Evolutionary conservation across 2,329 filamentous ascomycete genomes (phyloP).

Genomic region (Sordariomycetes sp.): DNA sequence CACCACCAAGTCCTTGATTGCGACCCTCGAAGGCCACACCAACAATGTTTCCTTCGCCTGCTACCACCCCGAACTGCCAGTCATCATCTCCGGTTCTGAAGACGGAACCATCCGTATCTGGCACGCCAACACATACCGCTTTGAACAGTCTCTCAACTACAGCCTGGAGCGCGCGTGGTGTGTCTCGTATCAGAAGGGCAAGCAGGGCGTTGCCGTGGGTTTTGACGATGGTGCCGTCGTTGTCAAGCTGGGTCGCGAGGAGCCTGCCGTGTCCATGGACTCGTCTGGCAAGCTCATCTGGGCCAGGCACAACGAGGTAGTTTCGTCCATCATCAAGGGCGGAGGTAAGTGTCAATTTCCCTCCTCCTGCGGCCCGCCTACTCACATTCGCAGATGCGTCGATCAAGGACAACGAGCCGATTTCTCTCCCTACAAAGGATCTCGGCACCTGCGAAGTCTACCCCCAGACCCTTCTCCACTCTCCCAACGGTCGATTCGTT

Average conservation of each 20-base stretch:
- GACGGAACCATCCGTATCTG: slow-evolving; percentile 97
- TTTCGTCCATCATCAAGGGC: slow-evolving; percentile 91
- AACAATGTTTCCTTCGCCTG: slow-evolving; percentile 98
- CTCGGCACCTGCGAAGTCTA: slow-evolving; percentile 95
- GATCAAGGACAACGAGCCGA: slow-evolving; percentile 81
- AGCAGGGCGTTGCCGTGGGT: slow-evolving; percentile 89
- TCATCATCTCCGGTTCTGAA: slow-evolving; percentile 96
- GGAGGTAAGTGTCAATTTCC: slow-evolving; percentile 39
- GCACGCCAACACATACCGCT: slow-evolving; percentile 94
- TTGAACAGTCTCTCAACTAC: slow-evolving; percentile 94
- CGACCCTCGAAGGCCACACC: slow-evolving; percentile 91
- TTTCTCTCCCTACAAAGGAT: slow-evolving; percentile 84
- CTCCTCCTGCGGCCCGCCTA: not conserved
- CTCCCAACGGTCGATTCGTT: slow-evolving; percentile 88
- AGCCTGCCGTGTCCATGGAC: slow-evolving; percentile 97
- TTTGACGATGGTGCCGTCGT: slow-evolving; percentile 98
- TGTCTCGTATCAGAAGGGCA: slow-evolving; percentile 88
- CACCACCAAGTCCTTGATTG: slow-evolving; percentile 94
- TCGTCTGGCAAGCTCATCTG: slow-evolving; percentile 91
- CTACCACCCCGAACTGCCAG: slow-evolving; percentile 92
- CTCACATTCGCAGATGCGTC: slow-evolving; percentile 50
- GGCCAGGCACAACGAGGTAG: slow-evolving; percentile 90
- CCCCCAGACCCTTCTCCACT: slow-evolving; percentile 87
- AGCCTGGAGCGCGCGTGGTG: slow-evolving; percentile 96
- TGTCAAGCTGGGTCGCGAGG: slow-evolving; percentile 93